Base-by-base conservation (phyloP, 2,329 filamentous ascomycete species). In the Aspergillus aculeatinus region DNA sequence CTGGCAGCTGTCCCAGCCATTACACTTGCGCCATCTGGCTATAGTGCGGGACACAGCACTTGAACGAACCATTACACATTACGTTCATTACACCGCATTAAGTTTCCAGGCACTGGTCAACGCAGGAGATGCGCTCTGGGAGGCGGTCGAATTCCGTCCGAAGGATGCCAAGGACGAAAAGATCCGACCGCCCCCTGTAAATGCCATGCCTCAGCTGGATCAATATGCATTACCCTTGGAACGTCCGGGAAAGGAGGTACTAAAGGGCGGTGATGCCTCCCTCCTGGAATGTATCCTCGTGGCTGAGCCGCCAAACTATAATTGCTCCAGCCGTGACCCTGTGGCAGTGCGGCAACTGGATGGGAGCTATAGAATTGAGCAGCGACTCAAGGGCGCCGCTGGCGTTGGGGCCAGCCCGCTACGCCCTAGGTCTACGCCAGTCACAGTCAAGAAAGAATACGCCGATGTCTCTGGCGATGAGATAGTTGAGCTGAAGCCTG, bases 1-100 rank as follows among this genome's bases (percentile, higher is more conserved):
- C 57, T 87, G 85, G 81, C 80, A 85, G 57, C 67, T 81, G 16
- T 83, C 82, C n/a, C 86, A 88, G 65, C 85, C 85, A 25, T 72
- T 75, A 3, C 80, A 86, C 68, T 75, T 87, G 23, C 80, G 82
- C 19, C 84, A 87, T 66, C 72, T 86, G 16, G 79, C 82, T 11
- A 75, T 88, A 31, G 78, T 87, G 35, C 76, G 84, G 61, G 84
- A 87, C 57, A 82, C 80, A 5, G 75, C 77, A 2, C 76, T 83
- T 14, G 76, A 76, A 14, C 74, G 77, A 12, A 82, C 81, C 19
- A 71, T 75, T 31, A 74, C 77, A 12, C 80, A 83, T 60, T 87
- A 84, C 69, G 70, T 83, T 9, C 85, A 87, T 63, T 84, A 84
- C 55, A 82, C 83, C 0, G 76, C 79, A 47, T 70, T 68, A 1